Percentiles rank a stretch among this genome's conserved stretches.
Evolutionary conservation across 352 stramenopile species (phyloP).

Genomic region (Globisporangium perplexum): DNA sequence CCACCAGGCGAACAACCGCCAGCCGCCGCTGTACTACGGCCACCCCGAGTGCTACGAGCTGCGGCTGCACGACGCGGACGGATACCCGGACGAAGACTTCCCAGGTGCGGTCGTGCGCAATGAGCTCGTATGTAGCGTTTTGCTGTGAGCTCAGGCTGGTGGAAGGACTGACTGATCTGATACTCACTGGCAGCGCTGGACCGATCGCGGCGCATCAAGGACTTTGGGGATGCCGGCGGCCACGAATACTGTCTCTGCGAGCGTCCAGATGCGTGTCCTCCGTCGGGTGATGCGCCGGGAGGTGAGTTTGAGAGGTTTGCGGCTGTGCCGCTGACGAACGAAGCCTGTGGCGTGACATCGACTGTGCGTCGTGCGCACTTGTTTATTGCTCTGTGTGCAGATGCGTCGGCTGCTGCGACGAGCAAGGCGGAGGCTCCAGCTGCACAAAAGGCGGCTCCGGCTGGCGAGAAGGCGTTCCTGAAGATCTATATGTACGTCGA

Average conservation of each 20-base stretch:
- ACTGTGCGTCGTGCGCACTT: background rate
- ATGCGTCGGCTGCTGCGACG: conserved; percentile 4
- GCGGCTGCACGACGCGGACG: conserved; percentile 76
- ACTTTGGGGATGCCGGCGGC: conserved; percentile 83
- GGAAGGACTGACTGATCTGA: background rate
- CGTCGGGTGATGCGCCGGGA: conserved; percentile 40
- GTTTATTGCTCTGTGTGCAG: conserved; percentile 8
- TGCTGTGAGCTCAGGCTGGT: background rate
- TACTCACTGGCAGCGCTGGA: conserved; percentile 36
- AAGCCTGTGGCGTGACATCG: background rate
- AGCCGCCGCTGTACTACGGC: conserved; percentile 77
- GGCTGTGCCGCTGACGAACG: background rate
- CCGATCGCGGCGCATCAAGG: conserved; percentile 86
- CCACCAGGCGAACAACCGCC: conserved; percentile 54
- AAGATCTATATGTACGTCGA: conserved; percentile 83
- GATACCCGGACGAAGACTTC: conserved; percentile 84
- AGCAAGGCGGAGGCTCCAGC: conserved; percentile 27
- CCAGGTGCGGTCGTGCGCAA: conserved; percentile 29
- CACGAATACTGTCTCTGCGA: conserved; percentile 88
- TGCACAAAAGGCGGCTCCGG: conserved; percentile 34
- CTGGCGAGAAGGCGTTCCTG: conserved; percentile 75
- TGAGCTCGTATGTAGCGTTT: too few relatives aligned
- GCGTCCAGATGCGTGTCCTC: conserved; percentile 75
- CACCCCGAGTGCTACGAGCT: conserved; percentile 86
- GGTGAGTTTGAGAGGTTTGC: conserved; percentile 14